Evolutionary conservation across 225 moss, liverwort and hornwort genomes (phyloP).

Genomic region (Sphagnum tenellum): DNA sequence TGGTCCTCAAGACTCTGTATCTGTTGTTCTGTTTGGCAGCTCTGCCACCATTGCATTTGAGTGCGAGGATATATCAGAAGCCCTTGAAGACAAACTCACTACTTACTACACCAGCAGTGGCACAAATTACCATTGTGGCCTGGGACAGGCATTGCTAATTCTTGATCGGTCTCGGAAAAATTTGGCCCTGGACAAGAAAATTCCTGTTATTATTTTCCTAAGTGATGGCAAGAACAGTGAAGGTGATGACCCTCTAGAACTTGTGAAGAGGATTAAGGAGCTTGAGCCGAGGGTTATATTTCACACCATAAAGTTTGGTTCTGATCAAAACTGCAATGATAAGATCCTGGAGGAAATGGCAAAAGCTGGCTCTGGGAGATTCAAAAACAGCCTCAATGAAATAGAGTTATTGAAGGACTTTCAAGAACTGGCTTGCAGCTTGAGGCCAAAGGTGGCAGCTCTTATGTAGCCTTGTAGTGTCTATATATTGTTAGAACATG

Average conservation of each 20-base stretch:
- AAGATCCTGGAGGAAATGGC: slow-evolving; percentile 28
- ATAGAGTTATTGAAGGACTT: slow-evolving; percentile 27
- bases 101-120: neutral
- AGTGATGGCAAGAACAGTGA: slow-evolving; percentile 31
- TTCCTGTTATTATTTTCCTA: slow-evolving; percentile 22
- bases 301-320: slow-evolving; percentile 39
- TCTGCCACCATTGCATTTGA: neutral
- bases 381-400: slow-evolving; percentile 24
- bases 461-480: slow-evolving; percentile 23
- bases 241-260: slow-evolving; percentile 5
- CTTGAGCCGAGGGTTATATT: slow-evolving; percentile 15
- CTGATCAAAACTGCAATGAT: neutral
- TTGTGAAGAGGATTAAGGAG: slow-evolving; percentile 10
- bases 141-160: slow-evolving; percentile 2
- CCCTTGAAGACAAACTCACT: slow-evolving; percentile 12
- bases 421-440: slow-evolving; percentile 22
- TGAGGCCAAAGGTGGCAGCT: slow-evolving; percentile 21
- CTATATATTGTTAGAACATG: no score
- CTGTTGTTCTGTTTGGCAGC: slow-evolving; percentile 20
- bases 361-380: slow-evolving; percentile 13
- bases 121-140: slow-evolving; percentile 14
- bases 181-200: neutral
- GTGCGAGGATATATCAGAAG: slow-evolving; percentile 11
- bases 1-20: slow-evolving; percentile 11
- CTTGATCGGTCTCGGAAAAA: neutral